Percentiles rank a stretch among this genome's conserved stretches.
Conservation (phyloP, 169 alveolate genomes). For the Cryptosporidium bovis region DNA sequence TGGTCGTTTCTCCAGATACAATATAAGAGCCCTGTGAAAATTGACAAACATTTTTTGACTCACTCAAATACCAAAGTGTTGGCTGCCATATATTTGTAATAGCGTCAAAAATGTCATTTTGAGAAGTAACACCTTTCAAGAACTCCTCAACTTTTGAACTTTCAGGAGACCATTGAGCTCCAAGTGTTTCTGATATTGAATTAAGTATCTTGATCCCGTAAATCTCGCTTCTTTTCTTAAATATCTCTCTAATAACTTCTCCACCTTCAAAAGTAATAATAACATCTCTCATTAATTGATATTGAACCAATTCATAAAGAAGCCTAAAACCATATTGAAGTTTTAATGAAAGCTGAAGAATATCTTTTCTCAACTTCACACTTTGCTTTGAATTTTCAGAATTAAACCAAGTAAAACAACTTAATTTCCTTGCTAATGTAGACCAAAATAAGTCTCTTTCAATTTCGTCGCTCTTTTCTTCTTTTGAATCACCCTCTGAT, state of each 20-base stretch:
- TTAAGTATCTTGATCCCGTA: conserved; percentile 37
- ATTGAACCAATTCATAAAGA: conserved; percentile 45
- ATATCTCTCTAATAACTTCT: conserved; percentile 36
- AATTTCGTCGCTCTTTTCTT: conserved; percentile 1
- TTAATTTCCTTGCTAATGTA: conserved; percentile 59
- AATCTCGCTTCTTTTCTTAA: conserved; percentile 33
- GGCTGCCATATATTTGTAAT: conserved; percentile 61
- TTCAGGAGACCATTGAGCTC: conserved; percentile 72
- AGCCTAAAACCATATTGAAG: conserved; percentile 63
- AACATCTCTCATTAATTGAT: conserved; percentile 63
- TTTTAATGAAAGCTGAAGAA: conserved; percentile 16
- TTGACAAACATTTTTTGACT: conserved; percentile 18
- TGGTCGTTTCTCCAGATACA: conserved; percentile 26
- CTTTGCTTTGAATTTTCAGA: conserved; percentile 28
- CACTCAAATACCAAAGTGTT: conserved; percentile 68
- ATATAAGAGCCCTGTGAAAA: conserved; percentile 52
- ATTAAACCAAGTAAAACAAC: conserved; percentile 66
- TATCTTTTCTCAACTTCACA: conserved; percentile 16
- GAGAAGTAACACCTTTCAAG: conserved; percentile 48
- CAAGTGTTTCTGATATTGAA: conserved; percentile 52
- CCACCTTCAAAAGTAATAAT: conserved; percentile 69
- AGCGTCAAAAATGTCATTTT: conserved; percentile 45
- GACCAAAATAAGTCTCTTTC: conserved; percentile 65
- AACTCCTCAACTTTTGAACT: conserved; percentile 57
- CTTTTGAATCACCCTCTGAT: not conserved